A percentile compares a stretch with the other conserved stretches of the same genome.
These are phyloP conservation scores for Ceratobasidium theobromae DNA, from an alignment of 1,284 basidiomycete species.

Conservation along the genomic window DNA sequence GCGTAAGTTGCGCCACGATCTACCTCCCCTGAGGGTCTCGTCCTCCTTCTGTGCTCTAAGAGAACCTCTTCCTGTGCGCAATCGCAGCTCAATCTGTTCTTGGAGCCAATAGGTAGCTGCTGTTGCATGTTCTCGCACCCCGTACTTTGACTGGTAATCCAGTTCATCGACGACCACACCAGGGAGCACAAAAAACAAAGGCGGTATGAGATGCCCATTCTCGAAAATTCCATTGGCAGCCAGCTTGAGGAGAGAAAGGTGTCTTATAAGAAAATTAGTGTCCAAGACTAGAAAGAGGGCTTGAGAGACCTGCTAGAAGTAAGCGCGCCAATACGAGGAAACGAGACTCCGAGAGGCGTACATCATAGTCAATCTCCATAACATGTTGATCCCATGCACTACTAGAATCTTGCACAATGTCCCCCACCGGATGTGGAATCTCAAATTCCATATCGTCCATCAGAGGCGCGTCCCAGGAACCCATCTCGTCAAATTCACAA, in stretches of 20 bases:
- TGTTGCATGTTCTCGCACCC: conserved; percentile 23
- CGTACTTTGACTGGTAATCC: conserved; percentile 27
- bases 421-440: conserved; percentile 5
- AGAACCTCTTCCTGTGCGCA: conserved; percentile 7
- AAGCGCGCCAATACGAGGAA: neutral
- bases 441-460: conserved; percentile 24
- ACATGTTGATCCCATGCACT: conserved; percentile 29
- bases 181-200: conserved; percentile 27
- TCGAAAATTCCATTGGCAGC: neutral
- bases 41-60: conserved; percentile 28
- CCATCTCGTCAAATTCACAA: too few species aligned
- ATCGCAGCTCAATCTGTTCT: conserved; percentile 17
- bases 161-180: conserved; percentile 28
- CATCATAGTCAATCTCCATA: conserved; percentile 31
- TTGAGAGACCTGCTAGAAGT: conserved; percentile 5
- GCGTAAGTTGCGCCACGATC: conserved; percentile 29
- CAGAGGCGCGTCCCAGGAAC: conserved; percentile 1
- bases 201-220: conserved; percentile 14
- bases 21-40: conserved; percentile 13
- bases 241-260: neutral
- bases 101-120: conserved; percentile 23
- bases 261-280: conserved; percentile 26
- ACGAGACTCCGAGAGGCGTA: neutral
- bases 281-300: conserved; percentile 18
- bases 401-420: conserved; percentile 9